Evolutionary conservation across 2,329 filamentous ascomycete species (phyloP), one percentile per base, ranked within the genome.

Genomic region (Diaporthe sp.): DNA sequence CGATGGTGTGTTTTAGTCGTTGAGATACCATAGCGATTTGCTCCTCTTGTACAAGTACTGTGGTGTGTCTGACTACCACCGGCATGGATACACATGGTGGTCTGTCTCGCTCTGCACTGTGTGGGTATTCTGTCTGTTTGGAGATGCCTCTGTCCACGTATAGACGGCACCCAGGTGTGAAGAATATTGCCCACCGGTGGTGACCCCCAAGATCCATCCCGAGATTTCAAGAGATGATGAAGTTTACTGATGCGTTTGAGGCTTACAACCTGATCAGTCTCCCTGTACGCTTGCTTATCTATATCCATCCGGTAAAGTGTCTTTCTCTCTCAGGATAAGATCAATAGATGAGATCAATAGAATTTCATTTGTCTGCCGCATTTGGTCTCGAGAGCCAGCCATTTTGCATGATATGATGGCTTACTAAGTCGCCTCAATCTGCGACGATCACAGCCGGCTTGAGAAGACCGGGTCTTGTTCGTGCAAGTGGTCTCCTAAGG

Each of bases 11-110:
- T 27, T 50, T 39, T 32, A 25, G 22, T 50, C 25, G 22, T 71
- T 51, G 68, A 71, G 68, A 71, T 71, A 71, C 68, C 68, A 71
- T 59, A 59, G 68, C 22, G 68, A 71, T 58, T 71, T 37, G 19
- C 4, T 58, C 35, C 15, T 50, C 4, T 37, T 25, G 3, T 9
- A 50, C 17, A 1, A 19, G 47, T 27, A 17, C 35, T 25, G 25
- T 58, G 5, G 42, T 6, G 42, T 56, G 35, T 35, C 37, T 63
- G 37, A 22, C 5, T 30, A 27, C 12, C 53, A 37, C 10, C 12
- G n/a, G 10, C 47, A 25, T n/a, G n/a, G 42, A 37, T 8, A 51
- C 25, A 8, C 9, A 13, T 8, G 39, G 10, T 32, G 6, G 13
- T 51, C 22, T 51, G 15, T 25, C 19, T 19, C 3, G 22, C 19